Evolutionary conservation across 2,329 filamentous ascomycete species (phyloP), one percentile per base, ranked within the genome.

Genomic region (Botrytis fabae): DNA sequence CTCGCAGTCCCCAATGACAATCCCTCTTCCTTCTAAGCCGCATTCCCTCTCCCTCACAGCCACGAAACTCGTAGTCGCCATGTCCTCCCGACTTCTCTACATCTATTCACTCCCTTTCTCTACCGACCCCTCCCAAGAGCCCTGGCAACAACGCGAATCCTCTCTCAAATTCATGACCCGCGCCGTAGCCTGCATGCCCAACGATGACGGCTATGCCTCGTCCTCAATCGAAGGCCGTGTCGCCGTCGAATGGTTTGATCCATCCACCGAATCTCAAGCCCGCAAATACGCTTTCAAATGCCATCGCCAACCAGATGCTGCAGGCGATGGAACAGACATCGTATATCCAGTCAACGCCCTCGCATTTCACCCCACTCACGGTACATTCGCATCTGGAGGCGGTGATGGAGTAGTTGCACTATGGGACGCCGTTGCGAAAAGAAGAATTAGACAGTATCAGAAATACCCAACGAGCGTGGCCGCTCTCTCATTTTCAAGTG

Each of bases 251-350:
- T 98, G 95, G 93, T 98, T 99, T 81, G 96, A 98, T 80, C 93
- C 96, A 25, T 93, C 90, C 8, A 86, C 90, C 60, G 93, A 95
- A 82, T 95, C 93, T 6, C 95, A 98, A 84, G 92, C 93, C 57
- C 89, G 95, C 77, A 98, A 98, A 82, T 99, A 98, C 82, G 96
- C 96, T 22, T 99, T 99, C 89, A 99, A 99, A 83, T 99, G 96
- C 83, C 96, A 99, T 83, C 89, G 96, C 7, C 93, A 97, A 82
- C 87, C 90, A 1, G 86, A 86, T 16, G 83, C 89, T 2, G 87
- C 91, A 59, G 86, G 87, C 16, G 87, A 88, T 57, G 82, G 44
- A 81, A 84, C 71, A 87, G 91, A 93, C 79, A 85, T 93, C 2
- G 90, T 93, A 3, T 93, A 92, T 78, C 91, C 91, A 0, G 91